Percentiles rank a stretch among this genome's conserved stretches.
Conservation (phyloP, 331 rosid genomes). For the Pyracantha coccinea region DNA sequence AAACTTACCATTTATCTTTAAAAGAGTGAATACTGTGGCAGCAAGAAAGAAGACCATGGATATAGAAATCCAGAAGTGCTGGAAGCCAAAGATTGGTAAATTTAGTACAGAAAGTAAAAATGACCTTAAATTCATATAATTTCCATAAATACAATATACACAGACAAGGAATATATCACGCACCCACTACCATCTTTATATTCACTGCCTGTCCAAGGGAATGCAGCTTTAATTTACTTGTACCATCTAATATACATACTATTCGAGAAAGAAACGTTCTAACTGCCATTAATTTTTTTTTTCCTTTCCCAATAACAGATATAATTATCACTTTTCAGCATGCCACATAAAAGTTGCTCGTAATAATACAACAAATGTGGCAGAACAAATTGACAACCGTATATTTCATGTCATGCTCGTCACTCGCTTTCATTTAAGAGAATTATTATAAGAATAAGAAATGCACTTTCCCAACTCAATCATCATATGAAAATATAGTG, state of each 20-base stretch:
- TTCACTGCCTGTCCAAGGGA: background rate
- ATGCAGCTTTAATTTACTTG: background rate
- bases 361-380: background rate
- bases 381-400: background rate
- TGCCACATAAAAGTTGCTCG: background rate
- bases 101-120: conserved; percentile 17
- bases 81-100: conserved; percentile 23
- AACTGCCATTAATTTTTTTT: background rate
- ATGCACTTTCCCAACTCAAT: background rate
- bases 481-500: conserved; percentile 18
- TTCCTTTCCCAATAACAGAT: background rate
- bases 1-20: conserved; percentile 77
- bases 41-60: conserved; percentile 96
- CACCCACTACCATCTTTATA: background rate
- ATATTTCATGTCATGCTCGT: background rate
- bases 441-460: background rate
- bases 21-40: conserved; percentile 79
- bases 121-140: background rate
- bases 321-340: background rate
- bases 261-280: conserved; percentile 3
- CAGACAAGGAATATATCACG: background rate
- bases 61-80: conserved; percentile 99
- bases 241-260: background rate
- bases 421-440: background rate
- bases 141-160: background rate